Conservation (phyloP, 176 grass and related monocot species). For the Elymus sibiricus region DNA sequence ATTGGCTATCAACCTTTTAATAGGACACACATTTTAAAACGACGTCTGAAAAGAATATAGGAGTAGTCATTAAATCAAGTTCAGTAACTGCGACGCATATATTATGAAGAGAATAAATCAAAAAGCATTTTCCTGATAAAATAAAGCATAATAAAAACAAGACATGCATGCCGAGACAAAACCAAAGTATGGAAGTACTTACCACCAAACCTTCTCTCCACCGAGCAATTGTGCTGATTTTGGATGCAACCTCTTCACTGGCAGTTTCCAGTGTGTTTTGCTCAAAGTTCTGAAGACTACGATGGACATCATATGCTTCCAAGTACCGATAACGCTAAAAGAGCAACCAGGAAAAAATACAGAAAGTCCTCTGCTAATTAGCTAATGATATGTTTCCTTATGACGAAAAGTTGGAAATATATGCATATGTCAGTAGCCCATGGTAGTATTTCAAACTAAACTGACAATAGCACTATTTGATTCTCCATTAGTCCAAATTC, state of each 20-base stretch:
- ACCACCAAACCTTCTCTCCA: slow-evolving; percentile 90
- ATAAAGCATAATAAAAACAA: slow-evolving; percentile 21
- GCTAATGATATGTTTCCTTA: background rate
- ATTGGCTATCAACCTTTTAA: background rate
- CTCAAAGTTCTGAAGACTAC: slow-evolving; percentile 60
- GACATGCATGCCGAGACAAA: background rate
- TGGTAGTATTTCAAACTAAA: slow-evolving; percentile 1
- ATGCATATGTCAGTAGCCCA: background rate
- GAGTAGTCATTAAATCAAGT: background rate
- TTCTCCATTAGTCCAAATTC: background rate
- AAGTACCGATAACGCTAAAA: slow-evolving; percentile 66
- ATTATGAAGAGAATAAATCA: slow-evolving; percentile 10
- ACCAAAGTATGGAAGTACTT: slow-evolving; percentile 41
- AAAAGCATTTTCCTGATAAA: background rate
- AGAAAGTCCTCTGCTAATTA: slow-evolving; percentile 2
- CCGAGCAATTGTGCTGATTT: slow-evolving; percentile 52
- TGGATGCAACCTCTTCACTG: slow-evolving; percentile 52
- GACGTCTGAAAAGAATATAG: background rate
- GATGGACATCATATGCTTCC: slow-evolving; percentile 86
- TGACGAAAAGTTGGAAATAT: background rate
- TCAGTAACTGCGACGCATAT: background rate
- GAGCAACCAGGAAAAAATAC: slow-evolving; percentile 24
- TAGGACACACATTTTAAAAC: background rate
- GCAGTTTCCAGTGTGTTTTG: slow-evolving; percentile 45
- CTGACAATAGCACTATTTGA: background rate